A percentile compares a stretch with the other conserved stretches of the same genome.
These are phyloP conservation scores for Lentithecium fluviatile DNA, from an alignment of 495 filamentous ascomycete species.

Conservation along the genomic window DNA sequence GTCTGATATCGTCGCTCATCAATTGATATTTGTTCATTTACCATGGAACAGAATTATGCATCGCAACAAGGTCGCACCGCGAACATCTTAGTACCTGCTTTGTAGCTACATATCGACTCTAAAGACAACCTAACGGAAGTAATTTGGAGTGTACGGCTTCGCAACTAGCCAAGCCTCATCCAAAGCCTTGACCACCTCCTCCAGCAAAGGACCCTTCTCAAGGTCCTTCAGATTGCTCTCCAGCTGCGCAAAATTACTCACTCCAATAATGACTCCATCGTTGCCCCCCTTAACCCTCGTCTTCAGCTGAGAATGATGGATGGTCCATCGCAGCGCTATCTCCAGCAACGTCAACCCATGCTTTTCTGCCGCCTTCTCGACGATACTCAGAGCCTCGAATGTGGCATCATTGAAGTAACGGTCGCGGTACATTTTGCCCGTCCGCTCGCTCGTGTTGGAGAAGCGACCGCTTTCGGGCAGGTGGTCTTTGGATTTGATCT, in stretches of 20 bases:
- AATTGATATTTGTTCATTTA: too few species aligned
- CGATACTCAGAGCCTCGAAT: conserved; percentile 70
- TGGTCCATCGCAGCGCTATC: conserved; percentile 30
- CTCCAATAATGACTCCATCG: conserved; percentile 61
- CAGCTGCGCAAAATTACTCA: conserved; percentile 25
- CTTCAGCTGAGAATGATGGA: conserved; percentile 69
- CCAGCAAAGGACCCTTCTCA: conserved; percentile 83
- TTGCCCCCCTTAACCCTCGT: conserved; percentile 51
- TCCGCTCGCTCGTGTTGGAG: conserved; percentile 50
- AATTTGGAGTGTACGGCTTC: conserved; percentile 63
- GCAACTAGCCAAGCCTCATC: conserved; percentile 70
- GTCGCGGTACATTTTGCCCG: conserved; percentile 66
- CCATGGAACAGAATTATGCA: too few species aligned
- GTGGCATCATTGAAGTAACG: conserved; percentile 79
- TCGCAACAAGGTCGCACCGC: too few species aligned
- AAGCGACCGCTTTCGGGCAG: conserved; percentile 67
- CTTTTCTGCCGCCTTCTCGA: conserved; percentile 73
- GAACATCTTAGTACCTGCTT: too few species aligned
- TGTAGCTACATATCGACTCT: too few species aligned
- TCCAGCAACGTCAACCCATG: conserved; percentile 60
- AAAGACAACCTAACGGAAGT: conserved; percentile 40
- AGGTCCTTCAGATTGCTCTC: conserved; percentile 41
- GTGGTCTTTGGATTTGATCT: conserved; percentile 62
- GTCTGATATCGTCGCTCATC: too few species aligned
- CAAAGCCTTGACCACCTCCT: conserved; percentile 75